Percentiles rank a stretch among this genome's conserved stretches.
Evolutionary conservation across 192 early-diverging fungal species (phyloP).

Genomic region (Backusella liffmaniae): DNA sequence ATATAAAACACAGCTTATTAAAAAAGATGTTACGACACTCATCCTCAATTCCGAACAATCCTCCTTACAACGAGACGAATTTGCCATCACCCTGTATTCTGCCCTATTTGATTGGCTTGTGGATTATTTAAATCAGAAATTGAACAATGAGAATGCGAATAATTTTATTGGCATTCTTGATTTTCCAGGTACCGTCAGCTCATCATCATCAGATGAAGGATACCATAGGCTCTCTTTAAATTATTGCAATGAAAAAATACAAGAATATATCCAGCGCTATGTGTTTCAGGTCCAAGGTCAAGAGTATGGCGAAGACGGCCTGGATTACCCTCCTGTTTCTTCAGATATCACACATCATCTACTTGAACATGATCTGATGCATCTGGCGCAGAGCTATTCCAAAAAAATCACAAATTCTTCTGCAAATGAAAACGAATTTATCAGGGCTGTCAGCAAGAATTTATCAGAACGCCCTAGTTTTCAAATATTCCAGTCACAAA

Average conservation of each 20-base stretch:
- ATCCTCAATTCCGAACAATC: slow-evolving; percentile 76
- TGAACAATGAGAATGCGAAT: slow-evolving; percentile 66
- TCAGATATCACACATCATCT: slow-evolving; percentile 55
- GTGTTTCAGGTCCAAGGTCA: slow-evolving; percentile 65
- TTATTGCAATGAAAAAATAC: slow-evolving; percentile 80
- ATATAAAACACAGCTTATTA: slow-evolving; percentile 77
- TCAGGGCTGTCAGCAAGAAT: slow-evolving; percentile 55
- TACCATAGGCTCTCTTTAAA: slow-evolving; percentile 61
- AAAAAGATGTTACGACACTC: slow-evolving; percentile 76
- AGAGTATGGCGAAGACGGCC: slow-evolving; percentile 62
- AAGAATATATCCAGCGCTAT: slow-evolving; percentile 69
- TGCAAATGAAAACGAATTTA: slow-evolving; percentile 42
- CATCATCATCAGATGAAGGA: slow-evolving; percentile 49
- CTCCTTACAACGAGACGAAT: slow-evolving; percentile 64
- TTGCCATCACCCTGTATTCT: slow-evolving; percentile 73
- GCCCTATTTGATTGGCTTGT: slow-evolving; percentile 81
- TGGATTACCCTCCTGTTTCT: slow-evolving; percentile 49
- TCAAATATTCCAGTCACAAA: slow-evolving; percentile 32
- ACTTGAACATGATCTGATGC: slow-evolving; percentile 74
- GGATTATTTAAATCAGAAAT: slow-evolving; percentile 79
- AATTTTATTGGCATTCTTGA: slow-evolving; percentile 76
- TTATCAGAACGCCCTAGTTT: slow-evolving; percentile 44
- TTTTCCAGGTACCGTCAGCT: slow-evolving; percentile 62
- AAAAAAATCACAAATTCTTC: slow-evolving; percentile 35
- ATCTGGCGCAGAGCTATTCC: slow-evolving; percentile 47